Evolutionary conservation across 2,329 filamentous ascomycete species (phyloP), one percentile per base, ranked within the genome.

Genomic region (Colletotrichum nymphaeae): DNA sequence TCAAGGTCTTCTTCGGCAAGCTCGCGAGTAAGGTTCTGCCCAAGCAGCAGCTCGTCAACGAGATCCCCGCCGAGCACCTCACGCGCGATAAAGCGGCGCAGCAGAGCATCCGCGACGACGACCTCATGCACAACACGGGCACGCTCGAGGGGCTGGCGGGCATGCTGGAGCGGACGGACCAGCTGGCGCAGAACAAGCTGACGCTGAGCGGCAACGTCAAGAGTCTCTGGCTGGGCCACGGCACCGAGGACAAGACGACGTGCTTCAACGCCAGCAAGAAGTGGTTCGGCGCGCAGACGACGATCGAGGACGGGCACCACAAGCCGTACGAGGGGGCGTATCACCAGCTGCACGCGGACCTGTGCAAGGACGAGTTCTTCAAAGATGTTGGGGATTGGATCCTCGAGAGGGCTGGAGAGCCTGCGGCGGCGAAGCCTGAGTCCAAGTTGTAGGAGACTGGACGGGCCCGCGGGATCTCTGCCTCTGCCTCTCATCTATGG

Each of bases 101-200:
- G 66, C 85, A 89, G 78, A 87, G 86, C 30, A 88, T 94, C 75
- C 84, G 85, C 2, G 87, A 89, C 35, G 95, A 98, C 82, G 79
- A 86, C 63, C 86, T 98, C 65, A 91, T 92, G 81, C 95, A 98
- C 83, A 89, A 96, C 81, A 96, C 91, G 2, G 95, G 95, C 46
- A 98, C 95, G 7, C 86, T 97, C n/a, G 92, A 95, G 81, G 94
- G 94, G 1, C 81, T 98, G 42, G 89, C 93, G 0, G 92, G 90
- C 0, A 88, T 98, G 88, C 84, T 98, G 75, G 94, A 97, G 80
- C 89, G 95, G 30, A 92, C 92, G 1, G 84, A 84, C 5, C 86
- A 86, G 66, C 83, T 97, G 74, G 84, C 89, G 5, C 83, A 81
- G 6, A 93, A 92, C 3, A 87, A 84, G 63, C 82, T 91, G 35